Conservation (phyloP, 2,329 filamentous ascomycete genomes). For the Mycocentrospora acerina region DNA sequence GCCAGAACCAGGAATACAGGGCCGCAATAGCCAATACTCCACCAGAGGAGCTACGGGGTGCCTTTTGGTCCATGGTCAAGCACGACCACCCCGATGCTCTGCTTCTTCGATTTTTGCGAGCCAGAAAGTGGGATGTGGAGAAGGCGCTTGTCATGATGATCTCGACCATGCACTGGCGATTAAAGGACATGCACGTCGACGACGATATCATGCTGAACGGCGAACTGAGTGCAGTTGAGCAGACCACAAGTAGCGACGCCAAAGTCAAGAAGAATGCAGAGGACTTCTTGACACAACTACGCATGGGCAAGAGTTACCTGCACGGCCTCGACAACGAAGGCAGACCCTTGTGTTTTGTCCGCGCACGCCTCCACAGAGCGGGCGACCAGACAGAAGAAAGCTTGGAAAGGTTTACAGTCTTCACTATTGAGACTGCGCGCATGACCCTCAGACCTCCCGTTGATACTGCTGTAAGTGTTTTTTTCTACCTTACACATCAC, state of each 20-base stretch:
- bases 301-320: constrained; percentile 89
- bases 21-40: constrained; percentile 74
- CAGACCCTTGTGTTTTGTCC: constrained; percentile 82
- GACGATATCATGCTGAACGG: constrained; percentile 67
- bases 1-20: constrained; percentile 82
- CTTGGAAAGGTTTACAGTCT: constrained; percentile 88
- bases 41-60: constrained; percentile 74
- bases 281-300: constrained; percentile 80
- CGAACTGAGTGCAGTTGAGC: constrained; percentile 55
- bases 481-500: not conserved
- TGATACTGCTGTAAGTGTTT: constrained; percentile 79
- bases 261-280: constrained; percentile 66
- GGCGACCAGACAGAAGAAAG: constrained; percentile 81
- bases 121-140: constrained; percentile 78
- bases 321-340: constrained; percentile 84
- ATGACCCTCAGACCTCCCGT: constrained; percentile 77
- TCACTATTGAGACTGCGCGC: constrained; percentile 90
- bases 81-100: constrained; percentile 89
- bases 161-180: constrained; percentile 90
- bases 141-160: constrained; percentile 93
- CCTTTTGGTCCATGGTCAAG: constrained; percentile 94
- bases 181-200: constrained; percentile 81
- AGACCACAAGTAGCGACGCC: constrained; percentile 62
- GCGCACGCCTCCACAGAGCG: constrained; percentile 77
- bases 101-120: constrained; percentile 55